Evolutionary conservation across 73 alveolate species (phyloP), one percentile per base, ranked within the genome.

Genomic region (Paramecium octaurelia): DNA sequence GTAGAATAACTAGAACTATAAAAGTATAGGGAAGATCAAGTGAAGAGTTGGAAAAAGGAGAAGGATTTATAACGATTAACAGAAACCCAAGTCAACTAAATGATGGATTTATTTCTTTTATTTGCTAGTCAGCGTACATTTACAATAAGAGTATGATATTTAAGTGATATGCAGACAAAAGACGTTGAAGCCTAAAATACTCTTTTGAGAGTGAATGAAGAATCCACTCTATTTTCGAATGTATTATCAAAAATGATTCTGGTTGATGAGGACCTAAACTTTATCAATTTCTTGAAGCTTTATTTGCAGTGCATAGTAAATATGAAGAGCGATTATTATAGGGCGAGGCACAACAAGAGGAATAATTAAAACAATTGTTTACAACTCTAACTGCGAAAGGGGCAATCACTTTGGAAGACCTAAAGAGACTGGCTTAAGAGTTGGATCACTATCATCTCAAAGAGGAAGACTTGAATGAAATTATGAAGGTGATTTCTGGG

Each of bases 71-170:
- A 64, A 24, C 27, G 46, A 64, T 34, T 64, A 27, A 31, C 44
- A 14, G 84, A 64, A 24, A 27, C 48, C 42, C 12, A 64, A 34
- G 84, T 64, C 29, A 64, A 64, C 10, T 64, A 27, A 24, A 31
- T 64, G 44, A 23, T 64, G 84, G 84, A 64, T 64, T 34, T 64
- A 27, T 64, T 64, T 64, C 84, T 64, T 64, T 64, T 64, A 34
- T 64, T 64, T 64, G 84, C 84, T 31, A 64, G 84, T 64, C 46
- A 64, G n/a, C 84, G 84, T 64, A 64, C 84, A 64, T 64, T 64
- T 64, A 64, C 84, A 27, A 34, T 64, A 12, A 64, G 84, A 64
- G 84, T 64, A 64, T 31, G 9, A 64, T 31, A 20, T 64, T 27
- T 31, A 8, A 4, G 14, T 54, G 24, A 64, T 31, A 64, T 34